These are phyloP conservation scores for Umbilicus rupestris DNA, from an alignment of 164 flowering plant species.

Conservation along the genomic window DNA sequence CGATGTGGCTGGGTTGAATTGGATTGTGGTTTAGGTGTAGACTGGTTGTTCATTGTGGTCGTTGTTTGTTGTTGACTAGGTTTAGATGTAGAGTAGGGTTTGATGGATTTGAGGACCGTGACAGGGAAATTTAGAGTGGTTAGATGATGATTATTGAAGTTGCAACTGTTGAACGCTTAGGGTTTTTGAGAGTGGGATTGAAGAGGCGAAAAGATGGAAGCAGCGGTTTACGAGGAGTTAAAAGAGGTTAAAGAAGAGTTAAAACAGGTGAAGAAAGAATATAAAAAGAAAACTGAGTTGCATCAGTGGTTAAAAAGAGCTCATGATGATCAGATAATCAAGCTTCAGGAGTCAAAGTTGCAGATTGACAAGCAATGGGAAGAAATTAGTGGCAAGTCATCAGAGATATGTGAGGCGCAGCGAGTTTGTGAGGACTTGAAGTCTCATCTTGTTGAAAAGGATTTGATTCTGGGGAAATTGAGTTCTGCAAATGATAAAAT, in stretches of 20 bases:
- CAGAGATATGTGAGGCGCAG: slow-evolving; percentile 24
- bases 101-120: background rate
- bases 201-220: slow-evolving; percentile 31
- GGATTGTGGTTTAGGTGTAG: background rate
- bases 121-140: background rate
- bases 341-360: slow-evolving; percentile 26
- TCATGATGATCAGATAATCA: slow-evolving; percentile 28
- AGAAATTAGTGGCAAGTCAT: slow-evolving; percentile 29
- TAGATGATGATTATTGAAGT: too few relatives aligned
- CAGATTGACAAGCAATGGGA: slow-evolving; percentile 32
- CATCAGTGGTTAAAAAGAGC: slow-evolving; percentile 32
- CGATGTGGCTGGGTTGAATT: background rate
- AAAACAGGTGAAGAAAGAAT: slow-evolving; percentile 41
- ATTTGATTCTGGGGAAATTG: slow-evolving; percentile 24
- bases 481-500: slow-evolving; percentile 29
- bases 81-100: background rate
- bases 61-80: background rate
- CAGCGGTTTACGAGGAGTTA: slow-evolving; percentile 32
- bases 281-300: slow-evolving; percentile 22
- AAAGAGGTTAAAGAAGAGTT: slow-evolving; percentile 41
- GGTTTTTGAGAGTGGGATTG: background rate
- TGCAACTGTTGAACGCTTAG: background rate
- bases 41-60: background rate
- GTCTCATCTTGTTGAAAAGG: slow-evolving; percentile 31
- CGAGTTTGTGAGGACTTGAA: slow-evolving; percentile 27